Conservation (phyloP, 2,329 filamentous ascomycete species). For the Aspergillus tanneri region DNA sequence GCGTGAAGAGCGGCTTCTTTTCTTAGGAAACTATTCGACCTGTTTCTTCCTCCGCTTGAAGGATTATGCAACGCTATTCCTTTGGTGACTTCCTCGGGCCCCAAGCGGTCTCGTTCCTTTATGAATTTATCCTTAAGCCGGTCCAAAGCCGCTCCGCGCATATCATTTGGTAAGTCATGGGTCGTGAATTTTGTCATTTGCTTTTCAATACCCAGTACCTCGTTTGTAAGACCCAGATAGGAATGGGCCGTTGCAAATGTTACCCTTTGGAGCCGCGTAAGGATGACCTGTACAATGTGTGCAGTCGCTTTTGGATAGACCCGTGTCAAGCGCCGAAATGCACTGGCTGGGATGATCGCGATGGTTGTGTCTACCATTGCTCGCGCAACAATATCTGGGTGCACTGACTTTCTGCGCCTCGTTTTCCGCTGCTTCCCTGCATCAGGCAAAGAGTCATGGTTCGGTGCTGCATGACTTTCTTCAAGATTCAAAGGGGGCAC, state of each 20-base stretch:
- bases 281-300: conserved; percentile 95
- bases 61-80: conserved; percentile 94
- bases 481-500: conserved; percentile 78
- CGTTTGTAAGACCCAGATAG: conserved; percentile 86
- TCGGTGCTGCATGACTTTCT: conserved; percentile 31
- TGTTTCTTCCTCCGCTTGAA: conserved; percentile 62
- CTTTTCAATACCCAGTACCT: conserved; percentile 88
- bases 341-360: conserved; percentile 94
- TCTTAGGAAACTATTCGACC: conserved; percentile 71
- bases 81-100: conserved; percentile 78
- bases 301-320: conserved; percentile 95
- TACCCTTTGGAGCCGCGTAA: conserved; percentile 90
- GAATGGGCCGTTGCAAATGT: conserved; percentile 92
- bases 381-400: conserved; percentile 95
- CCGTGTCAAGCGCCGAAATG: conserved; percentile 86
- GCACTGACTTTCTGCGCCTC: conserved; percentile 66
- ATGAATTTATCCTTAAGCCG: conserved; percentile 91
- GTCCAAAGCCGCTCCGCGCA: conserved; percentile 78
- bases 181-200: conserved; percentile 91
- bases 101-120: conserved; percentile 77
- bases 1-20: conserved; percentile 78
- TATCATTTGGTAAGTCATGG: conserved; percentile 85
- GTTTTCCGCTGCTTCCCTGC: conserved; percentile 25
- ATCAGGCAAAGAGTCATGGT: conserved; percentile 27
- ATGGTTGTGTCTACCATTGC: conserved; percentile 97